Evolutionary conservation across 371 early-diverging fungal genomes (phyloP), one percentile per base, ranked within the genome.

Genomic region (Rhizopus delemar): DNA sequence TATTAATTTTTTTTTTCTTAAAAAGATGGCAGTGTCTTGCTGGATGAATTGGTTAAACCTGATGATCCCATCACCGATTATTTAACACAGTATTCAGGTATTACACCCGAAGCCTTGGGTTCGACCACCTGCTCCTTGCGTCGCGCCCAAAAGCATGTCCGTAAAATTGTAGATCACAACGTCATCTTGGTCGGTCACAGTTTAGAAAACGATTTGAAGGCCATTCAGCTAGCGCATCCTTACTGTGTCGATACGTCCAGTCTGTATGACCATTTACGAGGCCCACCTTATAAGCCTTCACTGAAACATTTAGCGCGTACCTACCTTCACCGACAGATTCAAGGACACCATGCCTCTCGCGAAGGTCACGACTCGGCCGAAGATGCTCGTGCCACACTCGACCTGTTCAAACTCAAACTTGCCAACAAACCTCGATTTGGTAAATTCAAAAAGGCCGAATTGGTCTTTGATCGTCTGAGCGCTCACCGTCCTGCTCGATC

Each of bases 351-450:
- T 48, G 56, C 63, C 22, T 62, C 63, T 15, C 62, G n/a, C 49
- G 22, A 69, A 11, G 91, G 90, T 43, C 94, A 93, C 77, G 91
- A 91, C 70, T 84, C 87, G 34, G 71, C 77, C 15, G 91, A 92
- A 74, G 94, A 93, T 78, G 90, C 93, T 5, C 60, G 71, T 48
- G 83, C 92, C 8, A 81, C 86, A 12, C 63, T 93, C 59, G 91
- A 92, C 58, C 60, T 93, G 5, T 78, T 88, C 46, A 79, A 82
- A 63, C 71, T 84, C 45, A 89, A 86, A 52, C 34, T 88, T 32
- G 45, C 66, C 31, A 72, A 79, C 11, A 82, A 81, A 0, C 63
- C 71, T 8, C 62, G 72, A 5, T 87, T 78, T 63, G 88, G 86
- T 13, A 69, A 66, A 41, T 73, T 69, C 39, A 71, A 70, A 41